Evolutionary conservation across 129 eudicot species (phyloP).

Genomic region (Chrysanthemum makinoi): DNA sequence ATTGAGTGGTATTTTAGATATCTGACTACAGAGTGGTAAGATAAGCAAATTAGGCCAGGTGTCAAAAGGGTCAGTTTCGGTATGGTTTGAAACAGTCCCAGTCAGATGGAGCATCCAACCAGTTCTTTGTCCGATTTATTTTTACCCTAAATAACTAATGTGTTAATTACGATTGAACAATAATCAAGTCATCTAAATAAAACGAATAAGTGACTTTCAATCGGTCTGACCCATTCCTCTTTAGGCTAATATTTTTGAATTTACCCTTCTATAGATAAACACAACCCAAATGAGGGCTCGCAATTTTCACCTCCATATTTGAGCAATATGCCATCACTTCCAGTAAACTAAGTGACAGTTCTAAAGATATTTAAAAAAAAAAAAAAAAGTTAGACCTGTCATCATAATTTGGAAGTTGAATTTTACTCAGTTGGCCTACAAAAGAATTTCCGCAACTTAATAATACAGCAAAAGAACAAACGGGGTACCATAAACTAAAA

Average conservation of each 20-base stretch:
- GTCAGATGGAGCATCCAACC: background rate
- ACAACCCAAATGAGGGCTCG: background rate
- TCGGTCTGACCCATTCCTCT: too few species aligned
- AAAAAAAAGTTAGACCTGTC: too few species aligned
- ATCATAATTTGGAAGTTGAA: too few species aligned
- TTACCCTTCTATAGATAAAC: background rate
- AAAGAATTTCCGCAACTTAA: too few species aligned
- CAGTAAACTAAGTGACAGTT: background rate
- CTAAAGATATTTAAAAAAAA: background rate
- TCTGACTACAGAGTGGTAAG: background rate
- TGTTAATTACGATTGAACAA: background rate
- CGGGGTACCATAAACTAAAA: background rate
- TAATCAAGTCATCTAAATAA: too few species aligned
- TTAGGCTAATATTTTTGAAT: too few species aligned
- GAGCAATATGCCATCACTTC: background rate
- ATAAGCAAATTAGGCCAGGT: background rate
- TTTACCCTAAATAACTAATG: background rate
- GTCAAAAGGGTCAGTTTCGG: background rate
- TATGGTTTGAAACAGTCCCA: too few species aligned
- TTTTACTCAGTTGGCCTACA: too few species aligned
- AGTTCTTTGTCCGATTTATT: background rate
- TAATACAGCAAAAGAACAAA: too few species aligned
- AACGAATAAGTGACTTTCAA: background rate
- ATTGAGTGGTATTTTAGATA: background rate
- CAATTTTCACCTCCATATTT: background rate